phyloP scores from a whole-genome alignment of 208 protist genomes.

The Crithidia acanthocephali region DNA sequence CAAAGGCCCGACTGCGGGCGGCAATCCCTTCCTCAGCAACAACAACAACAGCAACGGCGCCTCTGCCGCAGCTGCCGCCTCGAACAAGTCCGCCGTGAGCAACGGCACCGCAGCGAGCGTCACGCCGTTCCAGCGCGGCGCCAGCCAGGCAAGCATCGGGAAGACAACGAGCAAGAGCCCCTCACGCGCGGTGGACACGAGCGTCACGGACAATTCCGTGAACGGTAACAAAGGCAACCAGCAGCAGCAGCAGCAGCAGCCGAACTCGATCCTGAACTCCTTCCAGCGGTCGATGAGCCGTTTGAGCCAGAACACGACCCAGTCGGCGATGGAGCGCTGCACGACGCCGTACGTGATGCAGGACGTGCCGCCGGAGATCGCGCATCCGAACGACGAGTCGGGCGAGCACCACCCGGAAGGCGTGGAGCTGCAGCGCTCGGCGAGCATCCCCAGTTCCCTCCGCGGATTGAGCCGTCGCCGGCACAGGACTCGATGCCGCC shows the following conservation, averaged over 20 bases:
- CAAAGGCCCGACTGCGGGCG: not conserved
- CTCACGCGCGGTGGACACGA: not conserved
- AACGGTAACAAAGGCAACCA: not conserved
- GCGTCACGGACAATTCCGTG: not conserved
- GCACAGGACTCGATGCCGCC: conserved; percentile 77
- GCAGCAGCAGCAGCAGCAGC: conserved; percentile 10
- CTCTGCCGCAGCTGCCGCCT: not conserved
- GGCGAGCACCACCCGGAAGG: conserved; percentile 63
- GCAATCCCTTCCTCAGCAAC: not conserved
- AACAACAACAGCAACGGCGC: not conserved
- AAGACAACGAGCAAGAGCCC: conserved; percentile 10
- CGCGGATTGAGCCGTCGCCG: conserved; percentile 72
- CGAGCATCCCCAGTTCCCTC: conserved; percentile 57
- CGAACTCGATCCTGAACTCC: conserved; percentile 13
- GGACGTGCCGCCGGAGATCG: conserved; percentile 56
- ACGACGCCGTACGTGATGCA: conserved; percentile 46
- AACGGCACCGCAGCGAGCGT: not conserved
- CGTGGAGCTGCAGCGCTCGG: conserved; percentile 74
- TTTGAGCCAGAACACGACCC: conserved; percentile 24
- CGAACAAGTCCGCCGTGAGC: conserved; percentile 6
- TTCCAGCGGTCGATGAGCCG: conserved; percentile 43
- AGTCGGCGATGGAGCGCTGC: conserved; percentile 32
- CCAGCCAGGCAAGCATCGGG: conserved; percentile 1
- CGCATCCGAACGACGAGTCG: conserved; percentile 56
- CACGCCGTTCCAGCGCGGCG: conserved; percentile 10